phyloP scores from a whole-genome alignment of 2,329 filamentous ascomycete species.

The Albifimbria verrucaria region DNA sequence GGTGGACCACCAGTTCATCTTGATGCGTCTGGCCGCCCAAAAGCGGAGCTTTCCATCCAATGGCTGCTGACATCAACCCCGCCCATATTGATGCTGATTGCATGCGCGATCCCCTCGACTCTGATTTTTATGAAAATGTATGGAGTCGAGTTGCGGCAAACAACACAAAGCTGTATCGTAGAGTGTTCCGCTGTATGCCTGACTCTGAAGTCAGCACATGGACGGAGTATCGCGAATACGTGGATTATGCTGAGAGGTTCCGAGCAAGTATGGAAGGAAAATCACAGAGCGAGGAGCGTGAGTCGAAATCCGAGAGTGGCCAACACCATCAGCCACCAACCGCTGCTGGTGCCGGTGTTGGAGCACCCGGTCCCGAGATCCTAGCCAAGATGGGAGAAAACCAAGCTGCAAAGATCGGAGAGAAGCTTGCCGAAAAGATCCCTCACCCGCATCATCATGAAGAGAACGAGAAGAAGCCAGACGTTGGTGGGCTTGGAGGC shows the following conservation, averaged over 20 bases:
- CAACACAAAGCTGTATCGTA: constrained; percentile 91
- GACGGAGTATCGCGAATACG: constrained; percentile 87
- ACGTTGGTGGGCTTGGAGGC: constrained; percentile 26
- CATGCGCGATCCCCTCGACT: constrained; percentile 85
- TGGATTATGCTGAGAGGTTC: constrained; percentile 75
- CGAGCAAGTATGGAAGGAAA: constrained; percentile 61
- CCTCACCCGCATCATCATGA: constrained; percentile 16
- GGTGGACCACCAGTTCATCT: constrained; percentile 65
- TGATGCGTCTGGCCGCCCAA: constrained; percentile 46
- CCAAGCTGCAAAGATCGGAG: constrained; percentile 30
- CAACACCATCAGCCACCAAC: constrained; percentile 25
- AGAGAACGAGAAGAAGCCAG: constrained; percentile 23
- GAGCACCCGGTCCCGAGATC: constrained; percentile 37
- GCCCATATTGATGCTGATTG: constrained; percentile 82
- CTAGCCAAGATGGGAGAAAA: constrained; percentile 30
- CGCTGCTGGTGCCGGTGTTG: constrained; percentile 37
- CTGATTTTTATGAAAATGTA: constrained; percentile 79
- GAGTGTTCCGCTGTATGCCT: constrained; percentile 95
- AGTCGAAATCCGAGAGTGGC: constrained; percentile 36
- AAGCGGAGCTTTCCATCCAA: constrained; percentile 44
- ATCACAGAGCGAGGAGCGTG: constrained; percentile 45
- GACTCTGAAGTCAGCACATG: constrained; percentile 92
- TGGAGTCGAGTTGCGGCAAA: constrained; percentile 88
- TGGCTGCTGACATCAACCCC: constrained; percentile 65
- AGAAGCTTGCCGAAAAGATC: constrained; percentile 25